Conservation (phyloP, 805 yeast species). For the Candida nonsorbophila region DNA sequence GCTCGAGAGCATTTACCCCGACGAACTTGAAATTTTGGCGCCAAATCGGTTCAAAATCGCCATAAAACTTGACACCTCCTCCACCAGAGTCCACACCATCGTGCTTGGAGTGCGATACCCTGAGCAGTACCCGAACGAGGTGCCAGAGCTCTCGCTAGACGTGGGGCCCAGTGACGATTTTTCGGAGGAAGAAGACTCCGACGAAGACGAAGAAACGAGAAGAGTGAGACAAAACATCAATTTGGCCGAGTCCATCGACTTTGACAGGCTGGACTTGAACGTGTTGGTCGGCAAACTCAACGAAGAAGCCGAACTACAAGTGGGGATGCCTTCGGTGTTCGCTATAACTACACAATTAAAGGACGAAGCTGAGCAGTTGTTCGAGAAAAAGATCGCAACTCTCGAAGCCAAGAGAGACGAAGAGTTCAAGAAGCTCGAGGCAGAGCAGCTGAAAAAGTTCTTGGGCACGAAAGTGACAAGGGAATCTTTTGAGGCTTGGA, state of each 20-base stretch:
- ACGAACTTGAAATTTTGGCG: constrained; percentile 52
- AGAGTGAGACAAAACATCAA: constrained; percentile 41
- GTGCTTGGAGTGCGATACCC: constrained; percentile 66
- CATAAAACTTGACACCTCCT: constrained; percentile 62
- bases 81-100: constrained; percentile 54
- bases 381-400: constrained; percentile 38
- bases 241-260: constrained; percentile 53
- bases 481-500: constrained; percentile 73
- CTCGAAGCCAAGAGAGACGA: constrained; percentile 42
- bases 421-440: constrained; percentile 59
- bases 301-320: constrained; percentile 65
- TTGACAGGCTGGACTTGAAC: constrained; percentile 44
- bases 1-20: constrained; percentile 88
- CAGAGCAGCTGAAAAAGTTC: constrained; percentile 84
- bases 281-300: constrained; percentile 34
- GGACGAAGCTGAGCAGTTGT: constrained; percentile 71
- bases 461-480: constrained; percentile 84
- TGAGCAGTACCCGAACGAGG: constrained; percentile 73
- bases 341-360: constrained; percentile 72
- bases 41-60: constrained; percentile 45
- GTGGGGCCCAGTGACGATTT: constrained; percentile 19
- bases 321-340: constrained; percentile 92
- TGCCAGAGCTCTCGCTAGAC: constrained; percentile 53
- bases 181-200: constrained; percentile 20
- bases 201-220: constrained; percentile 36